These are phyloP conservation scores for Paramyrothecium roridum DNA, from an alignment of 2,329 filamentous ascomycete genomes.

Conservation along the genomic window DNA sequence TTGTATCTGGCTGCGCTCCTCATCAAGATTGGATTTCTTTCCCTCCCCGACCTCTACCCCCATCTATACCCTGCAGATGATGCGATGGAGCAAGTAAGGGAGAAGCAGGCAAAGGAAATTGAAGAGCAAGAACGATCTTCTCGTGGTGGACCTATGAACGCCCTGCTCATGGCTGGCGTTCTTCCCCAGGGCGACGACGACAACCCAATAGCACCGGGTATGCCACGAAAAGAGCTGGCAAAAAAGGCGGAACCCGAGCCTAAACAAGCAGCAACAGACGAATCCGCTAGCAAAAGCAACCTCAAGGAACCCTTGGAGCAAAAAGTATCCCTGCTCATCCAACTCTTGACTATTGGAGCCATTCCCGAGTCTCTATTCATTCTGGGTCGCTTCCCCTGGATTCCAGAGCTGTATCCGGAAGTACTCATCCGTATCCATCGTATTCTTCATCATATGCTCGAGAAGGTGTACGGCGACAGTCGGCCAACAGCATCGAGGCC, in stretches of 20 bases:
- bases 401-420: constrained; percentile 80
- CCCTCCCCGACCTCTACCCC: constrained; percentile 83
- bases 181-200: constrained; percentile 70
- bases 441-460: constrained; percentile 77
- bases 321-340: constrained; percentile 80
- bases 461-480: constrained; percentile 62
- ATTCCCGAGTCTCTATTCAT: constrained; percentile 92
- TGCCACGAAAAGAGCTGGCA: constrained; percentile 46
- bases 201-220: constrained; percentile 43
- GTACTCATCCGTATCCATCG: constrained; percentile 79
- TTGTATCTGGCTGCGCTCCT: constrained; percentile 88
- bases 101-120: constrained; percentile 70
- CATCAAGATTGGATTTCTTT: constrained; percentile 97
- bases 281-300: constrained; percentile 45
- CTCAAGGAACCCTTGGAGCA: constrained; percentile 78
- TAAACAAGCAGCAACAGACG: constrained; percentile 40
- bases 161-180: constrained; percentile 81
- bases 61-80: constrained; percentile 86
- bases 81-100: constrained; percentile 72
- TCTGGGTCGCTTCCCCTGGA: constrained; percentile 87
- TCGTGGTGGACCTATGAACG: constrained; percentile 73
- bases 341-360: constrained; percentile 85
- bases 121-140: constrained; percentile 72
- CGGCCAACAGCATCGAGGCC: constrained; percentile 27
- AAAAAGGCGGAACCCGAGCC: constrained; percentile 51